These are phyloP conservation scores for Aurinia saxatilis DNA, from an alignment of 345 rosid genomes.

Conservation along the genomic window DNA sequence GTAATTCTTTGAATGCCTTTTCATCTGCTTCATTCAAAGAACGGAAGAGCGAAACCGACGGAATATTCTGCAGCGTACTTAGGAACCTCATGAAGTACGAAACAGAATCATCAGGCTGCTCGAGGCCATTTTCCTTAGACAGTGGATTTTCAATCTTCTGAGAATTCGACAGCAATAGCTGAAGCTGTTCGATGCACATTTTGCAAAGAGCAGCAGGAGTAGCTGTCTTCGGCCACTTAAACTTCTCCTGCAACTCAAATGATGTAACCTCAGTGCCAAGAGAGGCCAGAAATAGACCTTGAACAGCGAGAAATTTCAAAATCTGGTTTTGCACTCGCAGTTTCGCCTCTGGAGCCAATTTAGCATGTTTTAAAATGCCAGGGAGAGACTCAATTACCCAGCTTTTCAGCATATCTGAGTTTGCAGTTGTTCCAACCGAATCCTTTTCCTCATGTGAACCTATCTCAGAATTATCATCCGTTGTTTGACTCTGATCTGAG, in stretches of 20 bases:
- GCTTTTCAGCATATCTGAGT: constrained; percentile 63
- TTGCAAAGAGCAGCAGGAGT: constrained; percentile 67
- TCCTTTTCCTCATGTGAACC: constrained; percentile 80
- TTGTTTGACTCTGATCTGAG: constrained; percentile 97
- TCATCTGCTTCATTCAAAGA: constrained; percentile 72
- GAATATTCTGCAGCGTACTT: constrained; percentile 78
- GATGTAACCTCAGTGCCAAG: constrained; percentile 96
- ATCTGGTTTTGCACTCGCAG: constrained; percentile 70
- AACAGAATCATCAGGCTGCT: constrained; percentile 66
- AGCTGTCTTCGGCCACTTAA: constrained; percentile 88
- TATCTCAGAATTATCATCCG: constrained; percentile 93
- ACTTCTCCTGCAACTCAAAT: constrained; percentile 91
- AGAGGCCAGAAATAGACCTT: constrained; percentile 86
- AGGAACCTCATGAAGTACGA: constrained; percentile 77
- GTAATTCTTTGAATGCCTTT: constrained; percentile 57
- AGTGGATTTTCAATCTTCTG: constrained; percentile 53
- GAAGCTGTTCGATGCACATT: constrained; percentile 89
- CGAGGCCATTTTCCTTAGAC: constrained; percentile 39
- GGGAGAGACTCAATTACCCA: constrained; percentile 93
- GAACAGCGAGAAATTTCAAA: constrained; percentile 89
- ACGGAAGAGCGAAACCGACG: constrained; percentile 87
- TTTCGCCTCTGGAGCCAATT: constrained; percentile 63
- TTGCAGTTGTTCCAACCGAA: constrained; percentile 43
- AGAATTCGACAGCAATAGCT: constrained; percentile 64
- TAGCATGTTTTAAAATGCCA: constrained; percentile 58